Percentiles rank a stretch among this genome's conserved stretches.
Evolutionary conservation across 2,329 filamentous ascomycete species (phyloP).

Genomic region (Colletotrichum tabaci): DNA sequence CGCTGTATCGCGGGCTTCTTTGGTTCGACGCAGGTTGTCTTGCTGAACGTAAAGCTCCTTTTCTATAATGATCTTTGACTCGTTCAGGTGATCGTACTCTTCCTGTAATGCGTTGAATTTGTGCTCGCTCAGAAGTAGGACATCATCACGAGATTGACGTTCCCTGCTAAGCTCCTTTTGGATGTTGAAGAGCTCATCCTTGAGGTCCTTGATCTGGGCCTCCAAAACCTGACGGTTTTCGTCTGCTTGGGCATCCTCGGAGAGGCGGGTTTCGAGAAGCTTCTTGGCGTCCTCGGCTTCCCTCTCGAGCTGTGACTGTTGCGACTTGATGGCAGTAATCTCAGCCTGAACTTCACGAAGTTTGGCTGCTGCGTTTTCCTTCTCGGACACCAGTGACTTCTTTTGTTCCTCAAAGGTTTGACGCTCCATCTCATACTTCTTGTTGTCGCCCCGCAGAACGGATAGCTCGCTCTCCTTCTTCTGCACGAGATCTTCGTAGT

Average conservation of each 20-base stretch:
- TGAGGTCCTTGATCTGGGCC: conserved; percentile 88
- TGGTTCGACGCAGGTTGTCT: conserved; percentile 88
- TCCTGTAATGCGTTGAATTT: conserved; percentile 86
- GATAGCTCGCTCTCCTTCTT: conserved; percentile 95
- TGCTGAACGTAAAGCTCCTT: conserved; percentile 98
- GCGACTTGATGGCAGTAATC: conserved; percentile 86
- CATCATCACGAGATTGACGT: conserved; percentile 93
- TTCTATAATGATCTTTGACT: conserved; percentile 96
- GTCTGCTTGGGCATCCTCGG: conserved; percentile 88
- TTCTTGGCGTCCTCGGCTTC: conserved; percentile 91
- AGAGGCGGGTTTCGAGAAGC: conserved; percentile 88
- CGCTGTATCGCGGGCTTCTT: conserved; percentile 83
- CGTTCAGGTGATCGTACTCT: conserved; percentile 89
- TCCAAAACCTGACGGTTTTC: conserved; percentile 88
- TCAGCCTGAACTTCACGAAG: conserved; percentile 91
- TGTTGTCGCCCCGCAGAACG: conserved; percentile 87
- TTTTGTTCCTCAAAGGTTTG: conserved; percentile 85
- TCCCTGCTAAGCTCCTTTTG: conserved; percentile 93
- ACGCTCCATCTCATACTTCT: conserved; percentile 86
- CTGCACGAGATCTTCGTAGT: conserved; percentile 93
- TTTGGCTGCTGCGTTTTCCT: conserved; percentile 82
- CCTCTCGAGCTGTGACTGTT: conserved; percentile 86
- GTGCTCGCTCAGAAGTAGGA: conserved; percentile 90
- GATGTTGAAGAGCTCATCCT: conserved; percentile 85
- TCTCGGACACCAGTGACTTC: conserved; percentile 78